phyloP scores from a whole-genome alignment of 2,329 filamentous ascomycete species.

The Cladosporium austrohemisphaericum region DNA sequence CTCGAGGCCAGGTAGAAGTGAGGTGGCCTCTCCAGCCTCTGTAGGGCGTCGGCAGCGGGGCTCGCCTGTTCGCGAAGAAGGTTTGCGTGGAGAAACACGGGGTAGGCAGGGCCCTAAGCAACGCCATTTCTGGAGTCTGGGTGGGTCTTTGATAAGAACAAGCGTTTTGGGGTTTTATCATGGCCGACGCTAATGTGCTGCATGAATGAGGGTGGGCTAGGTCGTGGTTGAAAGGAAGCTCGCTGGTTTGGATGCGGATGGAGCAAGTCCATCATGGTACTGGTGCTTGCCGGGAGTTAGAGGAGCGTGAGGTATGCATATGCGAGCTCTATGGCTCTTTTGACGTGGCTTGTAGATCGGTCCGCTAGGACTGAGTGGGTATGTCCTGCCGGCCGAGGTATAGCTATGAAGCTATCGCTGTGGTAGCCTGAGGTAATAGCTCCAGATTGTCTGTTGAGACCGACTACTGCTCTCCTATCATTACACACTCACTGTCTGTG shows the following conservation, averaged over 20 bases:
- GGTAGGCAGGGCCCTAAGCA: background rate
- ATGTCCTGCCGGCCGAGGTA: slow-evolving; percentile 12
- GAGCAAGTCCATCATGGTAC: too few species aligned
- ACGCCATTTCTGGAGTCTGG: background rate
- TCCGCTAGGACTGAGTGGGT: slow-evolving; percentile 6
- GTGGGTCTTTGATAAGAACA: slow-evolving; percentile 3
- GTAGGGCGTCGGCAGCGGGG: background rate
- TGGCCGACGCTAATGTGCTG: background rate
- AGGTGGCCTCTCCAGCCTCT: too few species aligned
- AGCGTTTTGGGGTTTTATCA: background rate
- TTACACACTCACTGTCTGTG: too few species aligned
- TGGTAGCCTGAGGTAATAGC: background rate
- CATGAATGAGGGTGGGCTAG: background rate
- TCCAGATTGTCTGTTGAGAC: too few species aligned
- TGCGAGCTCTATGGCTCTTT: background rate
- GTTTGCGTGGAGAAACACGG: slow-evolving; percentile 12
- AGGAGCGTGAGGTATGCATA: slow-evolving; percentile 8
- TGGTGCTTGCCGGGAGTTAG: background rate
- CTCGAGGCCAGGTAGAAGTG: background rate
- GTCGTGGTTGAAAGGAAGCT: too few species aligned
- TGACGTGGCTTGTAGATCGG: background rate
- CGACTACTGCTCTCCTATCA: too few species aligned
- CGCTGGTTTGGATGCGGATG: too few species aligned
- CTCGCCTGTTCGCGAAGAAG: slow-evolving; percentile 4
- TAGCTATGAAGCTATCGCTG: background rate